Evolutionary conservation across 2,329 filamentous ascomycete genomes (phyloP), one percentile per base, ranked within the genome.

Genomic region (Fusarium duplospermum): DNA sequence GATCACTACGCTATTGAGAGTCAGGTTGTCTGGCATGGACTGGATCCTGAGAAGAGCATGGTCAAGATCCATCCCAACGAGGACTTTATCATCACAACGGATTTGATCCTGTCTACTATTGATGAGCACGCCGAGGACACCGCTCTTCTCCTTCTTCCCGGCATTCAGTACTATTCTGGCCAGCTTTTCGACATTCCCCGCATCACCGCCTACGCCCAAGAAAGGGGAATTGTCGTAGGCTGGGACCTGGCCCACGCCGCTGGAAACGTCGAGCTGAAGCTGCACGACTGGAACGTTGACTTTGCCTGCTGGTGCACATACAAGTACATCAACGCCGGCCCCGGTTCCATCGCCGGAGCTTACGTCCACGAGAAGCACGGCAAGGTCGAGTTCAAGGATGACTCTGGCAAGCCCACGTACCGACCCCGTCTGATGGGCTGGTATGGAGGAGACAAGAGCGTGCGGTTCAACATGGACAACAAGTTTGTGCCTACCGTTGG

Each of bases 261-360:
- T 24, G 95, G 95, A 35, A 98, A 98, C 79, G 93, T 97, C 2
- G 91, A 93, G 45, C 83, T 98, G 20, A 84, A 87, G 67, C 87
- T 98, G 22, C 94, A 97, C 82, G 93, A 96, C 77, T 98, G 95
- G 95, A 89, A 93, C 75, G 94, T 97, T 36, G 95, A 98, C 81
- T 97, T 97, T 78, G 95, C 95, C 18, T 93, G 90, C 63, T 98
- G 95, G 95, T 98, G 95, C 83, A 95, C 92, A 20, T 98, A 98
- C 87, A 98, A 98, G 84, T 98, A 98, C 84, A 89, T 97, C 81
- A 97, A 97, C 80, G 91, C 92, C 29, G 95, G 95, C 0, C 94
- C 95, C 0, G 95, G 95, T 5, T 88, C 91, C 18, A 97, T 97
- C 72, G 94, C 90, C 1, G 94, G 93, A 0, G 86, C 92, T 1